phyloP scores from a whole-genome alignment of 176 grass and related monocot genomes.

The Microstegium vimineum region DNA sequence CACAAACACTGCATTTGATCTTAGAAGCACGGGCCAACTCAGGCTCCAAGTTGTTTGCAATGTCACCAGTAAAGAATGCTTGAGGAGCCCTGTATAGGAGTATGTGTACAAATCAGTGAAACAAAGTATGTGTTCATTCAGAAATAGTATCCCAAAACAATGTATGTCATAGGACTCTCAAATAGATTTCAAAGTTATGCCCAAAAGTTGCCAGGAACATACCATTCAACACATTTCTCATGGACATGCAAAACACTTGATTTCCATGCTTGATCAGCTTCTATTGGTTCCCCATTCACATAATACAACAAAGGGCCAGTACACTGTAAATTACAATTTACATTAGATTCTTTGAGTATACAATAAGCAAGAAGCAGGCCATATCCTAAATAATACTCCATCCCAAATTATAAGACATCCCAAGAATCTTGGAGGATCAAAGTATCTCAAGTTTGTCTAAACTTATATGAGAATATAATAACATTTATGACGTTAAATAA shows the following conservation, averaged over 20 bases:
- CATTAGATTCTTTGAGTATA: slow-evolving; percentile 5
- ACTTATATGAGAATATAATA: too few species aligned
- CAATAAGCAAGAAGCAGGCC: not conserved
- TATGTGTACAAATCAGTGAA: not conserved
- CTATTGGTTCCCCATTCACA: slow-evolving; percentile 53
- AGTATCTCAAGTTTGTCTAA: too few species aligned
- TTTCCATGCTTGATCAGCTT: slow-evolving; percentile 54
- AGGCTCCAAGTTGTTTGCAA: slow-evolving; percentile 63
- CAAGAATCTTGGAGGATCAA: too few species aligned
- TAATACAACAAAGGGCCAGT: slow-evolving; percentile 75
- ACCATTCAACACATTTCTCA: slow-evolving; percentile 98
- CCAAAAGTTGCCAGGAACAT: slow-evolving; percentile 11
- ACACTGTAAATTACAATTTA: slow-evolving; percentile 39
- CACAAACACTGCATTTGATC: slow-evolving; percentile 89
- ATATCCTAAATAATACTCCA: not conserved
- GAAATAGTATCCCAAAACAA: not conserved
- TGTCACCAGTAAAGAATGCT: slow-evolving; percentile 77
- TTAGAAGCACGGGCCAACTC: slow-evolving; percentile 79
- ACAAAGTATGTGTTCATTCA: not conserved
- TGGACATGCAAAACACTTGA: slow-evolving; percentile 74
- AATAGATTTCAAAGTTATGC: too few species aligned
- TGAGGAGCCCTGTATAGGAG: slow-evolving; percentile 69
- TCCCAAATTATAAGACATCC: too few species aligned
- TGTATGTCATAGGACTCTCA: too few species aligned
- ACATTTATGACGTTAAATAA: too few species aligned